Evolutionary conservation across 768 basidiomycete genomes (phyloP), one percentile per base, ranked within the genome.

Genomic region (Agrocybe praecox): DNA sequence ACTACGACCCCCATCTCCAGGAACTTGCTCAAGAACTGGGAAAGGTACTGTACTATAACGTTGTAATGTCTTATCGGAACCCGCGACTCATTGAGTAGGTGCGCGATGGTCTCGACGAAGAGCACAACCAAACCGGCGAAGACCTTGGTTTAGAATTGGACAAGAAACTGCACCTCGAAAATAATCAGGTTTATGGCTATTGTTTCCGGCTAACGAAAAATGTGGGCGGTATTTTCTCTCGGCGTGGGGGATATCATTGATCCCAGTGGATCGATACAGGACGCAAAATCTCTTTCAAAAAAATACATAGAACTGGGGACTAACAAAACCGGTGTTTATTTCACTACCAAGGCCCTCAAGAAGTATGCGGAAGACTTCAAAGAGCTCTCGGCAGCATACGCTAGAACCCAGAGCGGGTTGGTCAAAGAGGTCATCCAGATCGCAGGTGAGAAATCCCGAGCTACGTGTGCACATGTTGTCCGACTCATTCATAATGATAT

Each of bases 81-180:
- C n/a, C 18, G 14, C 11, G 14, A 21, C 21, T 50, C 14, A 42
- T 46, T 33, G 7, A 23, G 7, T 56, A 87, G 76, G 80, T 86
- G 0, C 85, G 92, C 26, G 93, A 95, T 66, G 85, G 83, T 0
- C 74, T 99, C 17, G 94, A 99, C 64, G 78, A 76, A 12, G 94
- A 97, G 67, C 96, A 98, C 69, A 72, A 76, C 7, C 65, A 76
- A 1, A 88, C 86, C 0, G 89, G 89, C 6, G 70, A 77, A 7
- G 90, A 92, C 36, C 78, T 98, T 6, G 82, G 80, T 9, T 63
- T 99, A 10, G 94, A 96, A 15, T 81, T 94, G 2, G 92, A 97
- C 71, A 96, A 96, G 76, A 98, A 98, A 74, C 73, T 98, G 11
- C 97, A 98, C 71, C 76, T 99, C 24, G 97, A 99, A 74, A 95